A percentile compares a stretch with the other conserved stretches of the same genome.
These are phyloP conservation scores for Peltaster fructicola DNA, from an alignment of 2,329 filamentous ascomycete species.

Conservation along the genomic window DNA sequence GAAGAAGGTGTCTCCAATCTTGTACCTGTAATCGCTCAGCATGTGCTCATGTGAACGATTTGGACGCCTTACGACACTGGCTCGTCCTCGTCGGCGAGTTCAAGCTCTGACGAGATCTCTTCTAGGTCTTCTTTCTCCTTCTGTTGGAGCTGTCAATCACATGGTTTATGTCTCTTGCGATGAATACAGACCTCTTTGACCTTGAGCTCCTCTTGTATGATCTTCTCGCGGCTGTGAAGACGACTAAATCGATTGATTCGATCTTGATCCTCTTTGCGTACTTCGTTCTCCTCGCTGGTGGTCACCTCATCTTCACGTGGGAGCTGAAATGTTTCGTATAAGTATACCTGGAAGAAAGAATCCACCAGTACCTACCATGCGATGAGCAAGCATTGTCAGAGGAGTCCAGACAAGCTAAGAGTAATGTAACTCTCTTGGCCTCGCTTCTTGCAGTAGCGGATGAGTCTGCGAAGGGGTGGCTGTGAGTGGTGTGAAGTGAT, in stretches of 20 bases:
- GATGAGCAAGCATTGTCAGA: too few relatives aligned
- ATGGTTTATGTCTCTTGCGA: neutral
- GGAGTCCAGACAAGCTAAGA: too few relatives aligned
- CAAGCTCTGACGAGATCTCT: constrained; percentile 76
- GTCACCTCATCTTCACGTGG: constrained; percentile 79
- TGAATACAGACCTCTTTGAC: constrained; percentile 51
- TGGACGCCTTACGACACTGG: constrained; percentile 55
- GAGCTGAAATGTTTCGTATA: constrained; percentile 41
- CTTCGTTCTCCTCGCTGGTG: constrained; percentile 69
- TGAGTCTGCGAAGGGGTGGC: too few relatives aligned
- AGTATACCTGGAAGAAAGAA: too few relatives aligned
- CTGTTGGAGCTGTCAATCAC: constrained; percentile 30
- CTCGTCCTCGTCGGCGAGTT: constrained; percentile 89
- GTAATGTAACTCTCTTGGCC: too few relatives aligned
- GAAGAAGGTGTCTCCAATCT: constrained; percentile 92
- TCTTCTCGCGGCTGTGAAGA: constrained; percentile 69
- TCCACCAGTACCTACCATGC: too few relatives aligned
- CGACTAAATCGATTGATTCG: constrained; percentile 98
- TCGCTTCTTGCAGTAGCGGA: too few relatives aligned
- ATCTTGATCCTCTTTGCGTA: constrained; percentile 92
- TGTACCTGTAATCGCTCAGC: too few relatives aligned
- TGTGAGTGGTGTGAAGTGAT: too few relatives aligned
- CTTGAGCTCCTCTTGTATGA: constrained; percentile 64
- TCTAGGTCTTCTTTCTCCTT: constrained; percentile 98
- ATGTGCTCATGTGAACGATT: too few relatives aligned